phyloP scores from a whole-genome alignment of 495 filamentous ascomycete species.

The Pseudoneurospora amorphoporcata region DNA sequence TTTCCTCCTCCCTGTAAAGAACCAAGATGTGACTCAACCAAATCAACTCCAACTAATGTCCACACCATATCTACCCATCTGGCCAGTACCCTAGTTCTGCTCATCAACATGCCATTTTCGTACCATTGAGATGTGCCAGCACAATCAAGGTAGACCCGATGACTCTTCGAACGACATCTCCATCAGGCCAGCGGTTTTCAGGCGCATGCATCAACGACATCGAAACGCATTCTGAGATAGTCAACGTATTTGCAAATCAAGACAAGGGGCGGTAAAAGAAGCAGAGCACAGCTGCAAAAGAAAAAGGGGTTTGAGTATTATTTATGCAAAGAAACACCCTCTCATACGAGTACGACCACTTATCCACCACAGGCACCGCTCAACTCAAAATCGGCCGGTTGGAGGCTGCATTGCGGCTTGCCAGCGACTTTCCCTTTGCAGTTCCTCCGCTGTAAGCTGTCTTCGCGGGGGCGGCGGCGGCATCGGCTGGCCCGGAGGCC shows the following conservation, averaged over 20 bases:
- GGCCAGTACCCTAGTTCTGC: neutral
- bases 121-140: neutral
- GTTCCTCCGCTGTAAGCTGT: constrained; percentile 17
- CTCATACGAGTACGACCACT: constrained; percentile 6
- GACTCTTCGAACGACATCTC: neutral
- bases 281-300: neutral
- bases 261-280: neutral
- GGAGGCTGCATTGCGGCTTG: constrained; percentile 32
- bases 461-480: constrained; percentile 38
- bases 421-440: constrained; percentile 11
- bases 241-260: neutral
- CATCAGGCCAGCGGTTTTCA: neutral
- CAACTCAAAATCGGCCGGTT: constrained; percentile 18
- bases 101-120: neutral
- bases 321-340: constrained; percentile 17
- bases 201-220: neutral
- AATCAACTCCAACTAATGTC: neutral
- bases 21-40: neutral
- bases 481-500: constrained; percentile 29
- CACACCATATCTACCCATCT: neutral
- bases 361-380: neutral
- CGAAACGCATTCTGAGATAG: neutral
- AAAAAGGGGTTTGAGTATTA: constrained; percentile 8
- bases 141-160: neutral
- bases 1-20: neutral